A percentile compares a stretch with the other conserved stretches of the same genome.
Evolutionary conservation across 139 green algal species (phyloP).

Genomic region (Microglena sp.): DNA sequence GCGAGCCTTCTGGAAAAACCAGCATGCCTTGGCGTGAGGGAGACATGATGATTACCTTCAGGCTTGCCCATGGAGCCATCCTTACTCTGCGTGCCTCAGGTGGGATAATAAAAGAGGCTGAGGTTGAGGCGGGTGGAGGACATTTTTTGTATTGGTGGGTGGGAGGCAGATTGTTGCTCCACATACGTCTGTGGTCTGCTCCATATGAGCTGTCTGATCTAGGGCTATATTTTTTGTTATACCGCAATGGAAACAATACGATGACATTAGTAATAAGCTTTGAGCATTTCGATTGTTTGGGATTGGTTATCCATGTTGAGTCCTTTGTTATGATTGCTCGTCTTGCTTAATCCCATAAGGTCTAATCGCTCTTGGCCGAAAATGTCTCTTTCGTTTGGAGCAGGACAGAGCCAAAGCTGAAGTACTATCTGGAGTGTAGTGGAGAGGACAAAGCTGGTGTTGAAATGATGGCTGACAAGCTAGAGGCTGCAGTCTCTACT

Average conservation of each 20-base stretch:
- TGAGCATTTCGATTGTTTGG: no score
- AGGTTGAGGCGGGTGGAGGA: neutral
- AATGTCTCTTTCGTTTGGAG: no score
- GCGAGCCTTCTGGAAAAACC: constrained; percentile 25
- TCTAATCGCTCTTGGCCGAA: no score
- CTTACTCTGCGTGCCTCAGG: constrained; percentile 51
- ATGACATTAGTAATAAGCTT: no score
- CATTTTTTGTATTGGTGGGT: neutral
- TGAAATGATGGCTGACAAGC: constrained; percentile 14
- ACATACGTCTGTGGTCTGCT: no score
- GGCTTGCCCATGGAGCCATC: constrained; percentile 23
- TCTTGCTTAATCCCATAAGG: no score
- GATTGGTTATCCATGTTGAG: no score
- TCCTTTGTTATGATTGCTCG: no score
- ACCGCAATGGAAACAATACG: no score
- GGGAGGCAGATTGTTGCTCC: no score
- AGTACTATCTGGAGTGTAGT: constrained; percentile 58
- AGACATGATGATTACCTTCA: constrained; percentile 67
- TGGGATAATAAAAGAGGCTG: constrained; percentile 18
- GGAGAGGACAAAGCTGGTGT: constrained; percentile 5
- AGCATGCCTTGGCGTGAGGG: constrained; percentile 50
- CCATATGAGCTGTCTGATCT: no score
- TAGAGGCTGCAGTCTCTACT: constrained; percentile 22
- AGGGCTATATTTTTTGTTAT: no score
- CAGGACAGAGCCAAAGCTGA: constrained; percentile 73